Evolutionary conservation across 352 stramenopile species (phyloP).

Genomic region (Plasmopara halstedii): DNA sequence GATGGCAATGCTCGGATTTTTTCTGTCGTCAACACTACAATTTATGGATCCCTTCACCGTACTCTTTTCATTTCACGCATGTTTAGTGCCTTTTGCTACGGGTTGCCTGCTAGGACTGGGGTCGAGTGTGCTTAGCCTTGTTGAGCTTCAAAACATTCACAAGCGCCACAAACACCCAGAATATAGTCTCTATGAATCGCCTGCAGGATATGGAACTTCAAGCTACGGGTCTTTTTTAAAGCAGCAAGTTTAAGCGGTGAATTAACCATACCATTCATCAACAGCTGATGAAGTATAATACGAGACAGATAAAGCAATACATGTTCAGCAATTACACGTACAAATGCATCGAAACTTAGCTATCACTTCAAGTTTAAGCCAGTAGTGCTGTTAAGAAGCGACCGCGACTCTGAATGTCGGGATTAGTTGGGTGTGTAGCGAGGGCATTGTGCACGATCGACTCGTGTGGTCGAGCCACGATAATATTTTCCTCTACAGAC

Average conservation of each 20-base stretch:
- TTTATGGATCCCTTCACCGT: constrained; percentile 79
- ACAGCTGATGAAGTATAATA: constrained; percentile 11
- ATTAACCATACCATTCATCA: too few species aligned
- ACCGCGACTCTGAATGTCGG: too few species aligned
- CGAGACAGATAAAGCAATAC: too few species aligned
- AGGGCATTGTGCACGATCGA: too few species aligned
- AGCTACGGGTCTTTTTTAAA: constrained; percentile 29
- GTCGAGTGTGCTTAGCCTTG: constrained; percentile 57
- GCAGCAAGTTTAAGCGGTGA: constrained; percentile 29
- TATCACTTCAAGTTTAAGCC: too few species aligned
- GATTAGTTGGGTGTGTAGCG: too few species aligned
- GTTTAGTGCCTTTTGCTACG: constrained; percentile 60
- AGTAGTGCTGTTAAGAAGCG: too few species aligned
- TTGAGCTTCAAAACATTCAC: constrained; percentile 74
- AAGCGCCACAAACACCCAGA: constrained; percentile 76
- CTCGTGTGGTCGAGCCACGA: too few species aligned
- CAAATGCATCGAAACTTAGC: too few species aligned
- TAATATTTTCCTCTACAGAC: too few species aligned
- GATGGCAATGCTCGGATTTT: constrained; percentile 58
- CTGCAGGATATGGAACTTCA: constrained; percentile 28
- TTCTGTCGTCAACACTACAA: constrained; percentile 72
- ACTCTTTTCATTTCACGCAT: constrained; percentile 66
- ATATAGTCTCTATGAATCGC: constrained; percentile 57
- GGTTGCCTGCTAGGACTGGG: constrained; percentile 59
- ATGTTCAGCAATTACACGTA: too few species aligned